These are phyloP conservation scores for Aspergillus sp. DNA, from an alignment of 2,329 filamentous ascomycete genomes.

Conservation along the genomic window DNA sequence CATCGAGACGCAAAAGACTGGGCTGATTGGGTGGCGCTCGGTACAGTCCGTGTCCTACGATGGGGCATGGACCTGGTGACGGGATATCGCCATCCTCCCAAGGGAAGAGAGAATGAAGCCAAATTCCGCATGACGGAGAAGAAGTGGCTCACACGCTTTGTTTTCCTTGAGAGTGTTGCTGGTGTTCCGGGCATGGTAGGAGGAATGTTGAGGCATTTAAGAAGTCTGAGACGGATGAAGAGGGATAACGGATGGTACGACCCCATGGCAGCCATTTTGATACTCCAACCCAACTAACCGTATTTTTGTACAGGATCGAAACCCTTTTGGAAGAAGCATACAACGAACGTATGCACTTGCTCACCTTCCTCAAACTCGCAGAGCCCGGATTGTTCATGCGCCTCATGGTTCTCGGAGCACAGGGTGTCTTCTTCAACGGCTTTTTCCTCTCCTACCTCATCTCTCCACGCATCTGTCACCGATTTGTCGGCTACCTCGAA, in stretches of 20 bases:
- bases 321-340: slow-evolving; percentile 84
- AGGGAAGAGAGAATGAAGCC: slow-evolving; percentile 38
- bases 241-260: slow-evolving; percentile 79
- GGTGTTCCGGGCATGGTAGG: slow-evolving; percentile 97
- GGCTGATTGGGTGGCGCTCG: slow-evolving; percentile 75
- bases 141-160: slow-evolving; percentile 84
- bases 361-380: slow-evolving; percentile 90
- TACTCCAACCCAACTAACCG: not conserved
- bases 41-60: slow-evolving; percentile 68
- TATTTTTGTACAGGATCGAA: slow-evolving; percentile 63
- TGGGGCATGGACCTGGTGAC: slow-evolving; percentile 79
- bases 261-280: slow-evolving; percentile 4
- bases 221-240: slow-evolving; percentile 78
- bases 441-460: slow-evolving; percentile 87
- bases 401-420: slow-evolving; percentile 81
- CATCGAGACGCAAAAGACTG: slow-evolving; percentile 69
- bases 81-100: slow-evolving; percentile 68
- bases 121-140: slow-evolving; percentile 70
- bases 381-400: slow-evolving; percentile 87
- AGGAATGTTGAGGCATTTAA: slow-evolving; percentile 86
- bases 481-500: slow-evolving; percentile 95
- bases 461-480: slow-evolving; percentile 81
- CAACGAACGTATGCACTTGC: slow-evolving; percentile 89
- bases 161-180: slow-evolving; percentile 92
- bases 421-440: slow-evolving; percentile 94